Conservation (phyloP, 208 protist genomes). For the Acanthamoeba lenticulata region DNA sequence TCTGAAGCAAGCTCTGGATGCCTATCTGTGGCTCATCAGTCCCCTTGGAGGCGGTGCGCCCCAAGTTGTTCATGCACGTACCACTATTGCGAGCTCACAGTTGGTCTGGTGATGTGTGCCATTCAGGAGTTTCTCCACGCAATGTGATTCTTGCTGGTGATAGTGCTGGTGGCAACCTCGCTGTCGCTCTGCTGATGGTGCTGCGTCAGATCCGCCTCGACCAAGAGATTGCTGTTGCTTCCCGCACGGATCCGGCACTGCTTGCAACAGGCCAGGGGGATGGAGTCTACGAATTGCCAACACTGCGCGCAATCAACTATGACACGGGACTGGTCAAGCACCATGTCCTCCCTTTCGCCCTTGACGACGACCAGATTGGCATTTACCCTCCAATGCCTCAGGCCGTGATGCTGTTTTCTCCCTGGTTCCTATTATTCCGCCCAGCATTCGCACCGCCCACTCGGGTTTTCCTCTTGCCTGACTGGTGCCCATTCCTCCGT, state of each 20-base stretch:
- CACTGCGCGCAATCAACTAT: background rate
- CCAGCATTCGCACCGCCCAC: no score
- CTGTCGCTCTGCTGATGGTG: background rate
- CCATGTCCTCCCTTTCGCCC: background rate
- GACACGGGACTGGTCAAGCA: background rate
- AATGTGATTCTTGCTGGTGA: background rate
- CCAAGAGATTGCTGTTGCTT: no score
- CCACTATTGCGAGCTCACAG: no score
- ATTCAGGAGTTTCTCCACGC: no score
- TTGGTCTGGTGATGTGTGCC: no score
- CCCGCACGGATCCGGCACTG: no score
- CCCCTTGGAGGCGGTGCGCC: no score
- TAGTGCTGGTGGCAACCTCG: background rate
- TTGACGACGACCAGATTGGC: background rate
- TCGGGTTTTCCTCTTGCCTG: no score
- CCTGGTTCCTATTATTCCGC: no score
- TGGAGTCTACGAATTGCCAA: background rate
- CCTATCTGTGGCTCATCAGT: background rate
- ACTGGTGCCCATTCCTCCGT: background rate
- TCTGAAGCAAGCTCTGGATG: background rate
- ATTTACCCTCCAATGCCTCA: background rate
- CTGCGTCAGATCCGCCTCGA: background rate
- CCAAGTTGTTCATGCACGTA: no score
- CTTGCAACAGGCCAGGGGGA: no score
- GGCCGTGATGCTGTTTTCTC: background rate